A percentile compares a stretch with the other conserved stretches of the same genome.
These are phyloP conservation scores for Evernia prunastri DNA, from an alignment of 495 filamentous ascomycete species.

Conservation along the genomic window DNA sequence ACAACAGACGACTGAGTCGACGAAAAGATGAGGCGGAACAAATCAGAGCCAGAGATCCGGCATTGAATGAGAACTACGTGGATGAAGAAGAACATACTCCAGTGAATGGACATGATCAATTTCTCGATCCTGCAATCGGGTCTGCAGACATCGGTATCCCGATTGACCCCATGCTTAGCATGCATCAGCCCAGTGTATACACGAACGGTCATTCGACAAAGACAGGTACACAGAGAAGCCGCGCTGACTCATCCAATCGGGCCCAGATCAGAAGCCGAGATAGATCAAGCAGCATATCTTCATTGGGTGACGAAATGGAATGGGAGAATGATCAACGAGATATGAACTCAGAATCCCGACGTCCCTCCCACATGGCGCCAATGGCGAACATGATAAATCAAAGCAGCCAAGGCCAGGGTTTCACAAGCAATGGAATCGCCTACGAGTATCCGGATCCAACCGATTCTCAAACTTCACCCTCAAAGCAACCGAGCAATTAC, in stretches of 20 bases:
- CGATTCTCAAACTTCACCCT: slow-evolving; percentile 8
- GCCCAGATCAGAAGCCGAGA: not conserved
- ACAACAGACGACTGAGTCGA: slow-evolving; percentile 42
- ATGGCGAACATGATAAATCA: slow-evolving; percentile 31
- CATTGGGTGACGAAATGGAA: slow-evolving; percentile 3
- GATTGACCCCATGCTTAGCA: slow-evolving; percentile 46
- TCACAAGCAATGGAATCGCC: slow-evolving; percentile 20
- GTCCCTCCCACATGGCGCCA: slow-evolving; percentile 24
- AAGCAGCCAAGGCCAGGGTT: slow-evolving; percentile 18
- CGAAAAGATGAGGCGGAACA: slow-evolving; percentile 46
- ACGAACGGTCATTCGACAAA: slow-evolving; percentile 4
- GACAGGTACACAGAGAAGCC: not conserved
- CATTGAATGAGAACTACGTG: slow-evolving; percentile 38
- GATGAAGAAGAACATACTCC: slow-evolving; percentile 28
- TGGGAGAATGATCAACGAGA: not conserved
- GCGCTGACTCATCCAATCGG: not conserved
- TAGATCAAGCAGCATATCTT: not conserved
- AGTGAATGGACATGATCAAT: slow-evolving; percentile 15
- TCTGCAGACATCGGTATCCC: slow-evolving; percentile 36
- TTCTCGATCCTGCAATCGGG: slow-evolving; percentile 27
- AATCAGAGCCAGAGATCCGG: slow-evolving; percentile 38
- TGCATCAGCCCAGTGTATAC: slow-evolving; percentile 22
- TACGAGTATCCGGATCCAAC: slow-evolving; percentile 30
- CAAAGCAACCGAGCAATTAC: slow-evolving; percentile 17
- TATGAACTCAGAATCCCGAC: not conserved